Evolutionary conservation across 1,284 basidiomycete genomes (phyloP).

Genomic region (Puccinia triticina): DNA sequence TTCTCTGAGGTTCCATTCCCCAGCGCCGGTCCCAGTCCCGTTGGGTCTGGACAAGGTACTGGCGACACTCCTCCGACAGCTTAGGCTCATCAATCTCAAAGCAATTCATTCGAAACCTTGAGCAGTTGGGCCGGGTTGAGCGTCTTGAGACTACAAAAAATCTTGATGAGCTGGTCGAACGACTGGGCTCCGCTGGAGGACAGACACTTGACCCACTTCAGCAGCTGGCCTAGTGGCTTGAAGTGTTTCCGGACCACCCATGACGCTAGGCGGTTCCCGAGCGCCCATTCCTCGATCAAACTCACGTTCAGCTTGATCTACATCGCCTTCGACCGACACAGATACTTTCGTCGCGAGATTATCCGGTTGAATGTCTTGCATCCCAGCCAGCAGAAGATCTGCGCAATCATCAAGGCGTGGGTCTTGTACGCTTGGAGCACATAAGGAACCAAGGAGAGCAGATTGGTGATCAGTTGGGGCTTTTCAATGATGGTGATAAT

Average conservation of each 20-base stretch:
- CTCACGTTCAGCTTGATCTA: constrained; percentile 88
- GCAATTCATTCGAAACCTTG: constrained; percentile 85
- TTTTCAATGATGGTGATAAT: constrained; percentile 53
- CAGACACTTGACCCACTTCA: constrained; percentile 83
- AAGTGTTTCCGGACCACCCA: constrained; percentile 77
- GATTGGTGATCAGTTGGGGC: constrained; percentile 67
- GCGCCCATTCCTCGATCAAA: constrained; percentile 88
- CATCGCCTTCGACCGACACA: constrained; percentile 85
- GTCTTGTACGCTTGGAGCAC: constrained; percentile 83
- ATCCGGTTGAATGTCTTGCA: constrained; percentile 93
- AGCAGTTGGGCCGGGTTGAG: constrained; percentile 96
- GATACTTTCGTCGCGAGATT: constrained; percentile 84
- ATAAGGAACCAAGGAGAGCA: constrained; percentile 84
- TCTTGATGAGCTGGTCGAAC: constrained; percentile 69
- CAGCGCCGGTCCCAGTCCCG: constrained; percentile 92
- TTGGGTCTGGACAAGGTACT: constrained; percentile 89
- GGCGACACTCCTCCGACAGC: constrained; percentile 91
- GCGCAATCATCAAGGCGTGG: constrained; percentile 84
- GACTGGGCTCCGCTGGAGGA: constrained; percentile 71
- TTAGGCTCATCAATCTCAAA: constrained; percentile 88
- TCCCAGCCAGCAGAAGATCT: constrained; percentile 83
- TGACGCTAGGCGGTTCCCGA: constrained; percentile 72
- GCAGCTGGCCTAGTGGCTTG: constrained; percentile 77
- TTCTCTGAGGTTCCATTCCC: too few relatives aligned
- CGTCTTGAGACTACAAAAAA: constrained; percentile 76